A percentile compares a stretch with the other conserved stretches of the same genome.
Conservation (phyloP, 169 alveolate genomes). For the Plasmodium fragile region DNA sequence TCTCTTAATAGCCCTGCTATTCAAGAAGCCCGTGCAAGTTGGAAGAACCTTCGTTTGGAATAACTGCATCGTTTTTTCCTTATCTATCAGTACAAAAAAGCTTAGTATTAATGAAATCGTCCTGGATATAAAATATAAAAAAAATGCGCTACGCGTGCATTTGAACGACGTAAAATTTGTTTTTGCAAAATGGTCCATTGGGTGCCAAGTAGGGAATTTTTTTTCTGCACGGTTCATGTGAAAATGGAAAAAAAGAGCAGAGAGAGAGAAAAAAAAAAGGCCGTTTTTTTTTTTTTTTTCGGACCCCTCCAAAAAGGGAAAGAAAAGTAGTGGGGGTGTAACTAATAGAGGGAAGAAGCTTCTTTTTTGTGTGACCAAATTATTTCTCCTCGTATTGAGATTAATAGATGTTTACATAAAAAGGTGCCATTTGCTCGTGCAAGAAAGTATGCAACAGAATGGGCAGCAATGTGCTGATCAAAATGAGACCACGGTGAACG, state of each 20-base stretch:
- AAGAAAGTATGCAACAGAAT: neutral
- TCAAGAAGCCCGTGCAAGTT: neutral
- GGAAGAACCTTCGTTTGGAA: conserved; percentile 16
- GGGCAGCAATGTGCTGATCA: neutral
- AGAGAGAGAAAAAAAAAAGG: neutral
- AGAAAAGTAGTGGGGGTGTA: neutral
- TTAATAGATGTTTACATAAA: conserved; percentile 2
- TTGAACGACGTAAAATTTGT: conserved; percentile 6
- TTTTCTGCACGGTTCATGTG: neutral
- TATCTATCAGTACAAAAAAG: neutral
- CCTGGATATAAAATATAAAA: conserved; percentile 7
- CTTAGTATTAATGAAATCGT: neutral
- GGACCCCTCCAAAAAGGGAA: neutral
- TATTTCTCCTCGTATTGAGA: neutral
- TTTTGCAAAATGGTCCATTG: conserved; percentile 19
- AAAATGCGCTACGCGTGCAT: neutral
- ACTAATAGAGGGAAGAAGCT: neutral
- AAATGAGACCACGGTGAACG: neutral
- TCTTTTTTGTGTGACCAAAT: neutral
- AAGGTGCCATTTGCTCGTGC: neutral
- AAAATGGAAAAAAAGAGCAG: neutral
- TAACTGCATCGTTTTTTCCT: neutral
- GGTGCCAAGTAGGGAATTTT: neutral
- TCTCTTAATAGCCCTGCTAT: neutral
- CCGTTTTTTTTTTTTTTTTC: neutral